A percentile compares a stretch with the other conserved stretches of the same genome.
Conservation (phyloP, 2,329 filamentous ascomycete genomes). For the Huntiella savannae region DNA sequence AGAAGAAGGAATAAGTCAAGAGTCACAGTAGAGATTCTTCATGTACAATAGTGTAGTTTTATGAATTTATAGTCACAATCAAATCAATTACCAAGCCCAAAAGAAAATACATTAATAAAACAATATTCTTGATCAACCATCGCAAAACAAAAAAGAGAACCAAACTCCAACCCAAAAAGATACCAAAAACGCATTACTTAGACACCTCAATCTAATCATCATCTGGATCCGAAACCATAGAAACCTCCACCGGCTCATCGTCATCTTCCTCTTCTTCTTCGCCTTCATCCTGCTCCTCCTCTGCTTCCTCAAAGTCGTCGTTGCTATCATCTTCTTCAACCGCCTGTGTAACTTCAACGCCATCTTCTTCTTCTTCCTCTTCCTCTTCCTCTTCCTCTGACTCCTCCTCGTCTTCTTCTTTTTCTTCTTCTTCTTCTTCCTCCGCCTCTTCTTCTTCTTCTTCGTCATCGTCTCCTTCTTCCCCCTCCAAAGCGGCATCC, state of each 20-base stretch:
- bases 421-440: slow-evolving; percentile 1
- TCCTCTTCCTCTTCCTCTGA: slow-evolving; percentile 13
- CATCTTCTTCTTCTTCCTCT: slow-evolving; percentile 27
- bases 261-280: slow-evolving; percentile 8
- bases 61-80: neutral
- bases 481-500: neutral
- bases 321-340: slow-evolving; percentile 2
- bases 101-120: slow-evolving; percentile 2
- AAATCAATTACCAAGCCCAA: slow-evolving; percentile 1
- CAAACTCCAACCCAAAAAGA: slow-evolving; percentile 8
- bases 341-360: slow-evolving; percentile 17
- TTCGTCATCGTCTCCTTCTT: slow-evolving; percentile 1
- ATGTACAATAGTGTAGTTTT: slow-evolving; percentile 2
- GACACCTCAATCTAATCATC: slow-evolving; percentile 7
- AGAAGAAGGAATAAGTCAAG: too few species aligned
- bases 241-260: slow-evolving; percentile 4
- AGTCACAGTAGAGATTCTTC: neutral
- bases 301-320: slow-evolving; percentile 8
- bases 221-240: slow-evolving; percentile 10
- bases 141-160: slow-evolving; percentile 7
- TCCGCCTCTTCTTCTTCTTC: neutral
- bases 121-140: neutral
- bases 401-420: neutral
- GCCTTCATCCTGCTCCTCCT: slow-evolving; percentile 2
- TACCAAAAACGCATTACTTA: slow-evolving; percentile 2